Evolutionary conservation across 495 filamentous ascomycete genomes (phyloP).

Genomic region (Lichenothelia convexa): DNA sequence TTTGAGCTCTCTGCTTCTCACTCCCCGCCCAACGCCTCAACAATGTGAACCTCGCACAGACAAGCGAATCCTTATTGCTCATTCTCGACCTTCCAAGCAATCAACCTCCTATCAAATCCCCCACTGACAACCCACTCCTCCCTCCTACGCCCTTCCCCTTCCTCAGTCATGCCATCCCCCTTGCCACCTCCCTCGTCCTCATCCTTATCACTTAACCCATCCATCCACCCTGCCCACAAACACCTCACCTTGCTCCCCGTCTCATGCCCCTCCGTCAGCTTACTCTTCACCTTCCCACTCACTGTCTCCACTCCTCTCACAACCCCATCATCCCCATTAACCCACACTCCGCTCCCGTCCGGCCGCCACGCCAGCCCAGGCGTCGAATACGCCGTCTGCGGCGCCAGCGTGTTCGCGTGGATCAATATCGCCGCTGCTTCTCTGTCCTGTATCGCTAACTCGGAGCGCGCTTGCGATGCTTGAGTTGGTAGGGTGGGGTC

Average conservation of each 20-base stretch:
- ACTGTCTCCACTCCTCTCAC: conserved; percentile 44
- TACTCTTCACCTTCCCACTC: conserved; percentile 37
- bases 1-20: too few species aligned
- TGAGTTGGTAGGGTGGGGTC: conserved; percentile 15
- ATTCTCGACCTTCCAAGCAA: conserved; percentile 33
- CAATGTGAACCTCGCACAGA: neutral
- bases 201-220: conserved; percentile 13
- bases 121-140: conserved; percentile 47
- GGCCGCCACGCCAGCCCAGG: conserved; percentile 48
- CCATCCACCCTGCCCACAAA: conserved; percentile 42
- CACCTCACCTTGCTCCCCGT: conserved; percentile 43
- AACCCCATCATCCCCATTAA: conserved; percentile 51
- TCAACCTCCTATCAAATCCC: conserved; percentile 46
- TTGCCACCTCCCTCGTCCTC: conserved; percentile 1
- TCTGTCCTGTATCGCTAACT: conserved; percentile 32
- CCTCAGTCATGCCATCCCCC: too few species aligned
- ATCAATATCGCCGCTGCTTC: conserved; percentile 42
- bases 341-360: conserved; percentile 45
- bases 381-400: conserved; percentile 50
- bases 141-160: conserved; percentile 7
- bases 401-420: conserved; percentile 41
- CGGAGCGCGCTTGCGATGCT: conserved; percentile 30
- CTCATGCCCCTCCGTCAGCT: conserved; percentile 36
- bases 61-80: neutral
- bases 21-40: neutral